Evolutionary conservation across 768 basidiomycete genomes (phyloP), one percentile per base, ranked within the genome.

Genomic region (Leucogyrophana mollusca): DNA sequence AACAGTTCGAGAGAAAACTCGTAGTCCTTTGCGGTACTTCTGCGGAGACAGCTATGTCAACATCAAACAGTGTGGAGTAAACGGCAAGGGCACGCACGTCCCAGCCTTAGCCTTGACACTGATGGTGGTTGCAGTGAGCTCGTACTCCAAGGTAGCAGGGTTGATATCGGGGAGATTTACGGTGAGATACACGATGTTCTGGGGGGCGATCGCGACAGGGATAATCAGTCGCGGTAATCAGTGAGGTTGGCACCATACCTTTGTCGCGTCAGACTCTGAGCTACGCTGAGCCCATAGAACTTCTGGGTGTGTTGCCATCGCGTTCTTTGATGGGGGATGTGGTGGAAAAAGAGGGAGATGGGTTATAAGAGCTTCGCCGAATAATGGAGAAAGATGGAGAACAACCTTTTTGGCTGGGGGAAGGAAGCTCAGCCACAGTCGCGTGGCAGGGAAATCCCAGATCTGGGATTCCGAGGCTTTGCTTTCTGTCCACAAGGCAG

Each of bases 221-320:
- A 35, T 22, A 21, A 21, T 40, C 41, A 55, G 49, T 16, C 6
- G 25, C n/a, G 42, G n/a, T 4, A 20, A 24, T 16, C 17, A 34
- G 38, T 41, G 1, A 18, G 41, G 14, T 33, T 37, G 35, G n/a
- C 34, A 34, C 53, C 64, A 34, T 37, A 90, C 94, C 76, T 94
- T 94, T 38, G 74, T 76, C 24, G 80, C 73, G 11, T 73, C 78
- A 9, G 73, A 58, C 13, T 67, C 76, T 33, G 82, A 87, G 74
- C 86, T 90, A 56, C 95, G 83, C 70, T 98, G 94, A 37, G 95
- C 94, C 93, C 94, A 98, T 2, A 94, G 77, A 27, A 95, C 74
- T 70, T 96, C 93, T 30, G 94, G 94, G 67, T 92, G 90, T 14
- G 49, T 57, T 23, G 72, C 20, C 76, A 77, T 77, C 47, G 52